Conservation (phyloP, 2,329 filamentous ascomycete genomes). For the Diatrype stigma region DNA sequence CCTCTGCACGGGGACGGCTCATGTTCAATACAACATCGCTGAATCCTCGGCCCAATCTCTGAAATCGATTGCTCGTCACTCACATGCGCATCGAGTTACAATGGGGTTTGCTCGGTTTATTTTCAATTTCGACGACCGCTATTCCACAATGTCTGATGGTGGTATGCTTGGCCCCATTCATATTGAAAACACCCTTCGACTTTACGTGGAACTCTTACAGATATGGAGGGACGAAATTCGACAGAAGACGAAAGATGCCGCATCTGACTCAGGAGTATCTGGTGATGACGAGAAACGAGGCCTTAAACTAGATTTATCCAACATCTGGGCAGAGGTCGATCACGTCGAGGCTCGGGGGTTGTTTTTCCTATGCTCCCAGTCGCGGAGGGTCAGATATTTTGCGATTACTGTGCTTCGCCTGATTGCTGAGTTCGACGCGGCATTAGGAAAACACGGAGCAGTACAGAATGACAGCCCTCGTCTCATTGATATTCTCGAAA, state of each 20-base stretch:
- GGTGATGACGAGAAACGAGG: constrained; percentile 64
- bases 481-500: constrained; percentile 88
- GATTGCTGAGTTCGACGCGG: constrained; percentile 89
- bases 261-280: constrained; percentile 60
- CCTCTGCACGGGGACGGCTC: constrained; percentile 92
- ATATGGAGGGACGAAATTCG: constrained; percentile 99
- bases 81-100: constrained; percentile 89
- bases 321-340: constrained; percentile 88
- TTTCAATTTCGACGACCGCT: constrained; percentile 96
- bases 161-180: constrained; percentile 92
- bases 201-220: constrained; percentile 89
- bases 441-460: constrained; percentile 64
- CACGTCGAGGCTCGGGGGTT: constrained; percentile 94
- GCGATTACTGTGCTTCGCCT: constrained; percentile 89
- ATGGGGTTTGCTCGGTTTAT: constrained; percentile 97
- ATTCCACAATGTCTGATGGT: constrained; percentile 96
- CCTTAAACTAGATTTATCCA: constrained; percentile 77
- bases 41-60: constrained; percentile 86
- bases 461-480: constrained; percentile 62
- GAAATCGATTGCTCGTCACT: constrained; percentile 91
- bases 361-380: constrained; percentile 97
- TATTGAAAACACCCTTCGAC: constrained; percentile 85
- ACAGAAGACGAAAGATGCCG: constrained; percentile 73
- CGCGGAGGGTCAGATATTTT: constrained; percentile 80
- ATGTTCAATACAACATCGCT: constrained; percentile 89